Conservation (phyloP, 805 yeast genomes). For the Candida sakaeoensis region DNA sequence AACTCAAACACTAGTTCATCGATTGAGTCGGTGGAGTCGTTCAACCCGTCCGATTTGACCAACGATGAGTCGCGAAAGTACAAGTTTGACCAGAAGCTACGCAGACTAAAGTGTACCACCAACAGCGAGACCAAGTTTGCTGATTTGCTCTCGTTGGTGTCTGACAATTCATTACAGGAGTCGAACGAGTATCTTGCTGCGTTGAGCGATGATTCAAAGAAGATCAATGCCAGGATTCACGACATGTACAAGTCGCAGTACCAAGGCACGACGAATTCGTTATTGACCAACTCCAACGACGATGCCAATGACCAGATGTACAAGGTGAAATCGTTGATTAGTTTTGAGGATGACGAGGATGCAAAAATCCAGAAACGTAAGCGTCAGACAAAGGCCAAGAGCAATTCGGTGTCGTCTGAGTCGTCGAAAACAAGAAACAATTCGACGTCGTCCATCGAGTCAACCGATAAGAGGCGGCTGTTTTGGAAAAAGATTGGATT, state of each 20-base stretch:
- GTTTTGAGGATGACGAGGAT: slow-evolving; percentile 31
- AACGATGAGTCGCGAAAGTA: slow-evolving; percentile 5
- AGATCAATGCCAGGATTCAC: slow-evolving; percentile 30
- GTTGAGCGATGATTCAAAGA: slow-evolving; percentile 17
- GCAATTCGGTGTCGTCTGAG: too few relatives aligned
- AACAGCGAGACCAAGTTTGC: slow-evolving; percentile 6
- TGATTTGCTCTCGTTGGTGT: slow-evolving; percentile 7
- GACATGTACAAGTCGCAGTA: slow-evolving; percentile 29
- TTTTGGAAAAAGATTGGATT: slow-evolving; percentile 23
- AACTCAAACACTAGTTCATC: slow-evolving; percentile 1
- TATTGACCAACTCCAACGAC: background rate
- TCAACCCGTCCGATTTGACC: background rate
- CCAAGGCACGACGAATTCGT: background rate
- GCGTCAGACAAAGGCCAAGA: too few relatives aligned
- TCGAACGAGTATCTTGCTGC: slow-evolving; percentile 23
- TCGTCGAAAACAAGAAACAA: slow-evolving; percentile 6
- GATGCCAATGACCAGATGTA: slow-evolving; percentile 20
- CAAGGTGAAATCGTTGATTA: slow-evolving; percentile 39
- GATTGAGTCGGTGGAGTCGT: slow-evolving; percentile 10
- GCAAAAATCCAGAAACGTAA: slow-evolving; percentile 8
- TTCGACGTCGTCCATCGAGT: background rate
- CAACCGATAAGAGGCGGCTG: slow-evolving; percentile 11
- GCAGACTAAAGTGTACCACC: slow-evolving; percentile 1
- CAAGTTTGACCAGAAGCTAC: background rate
- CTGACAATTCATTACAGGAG: slow-evolving; percentile 25